phyloP scores from a whole-genome alignment of 2,329 filamentous ascomycete genomes.

The Xylariaceae sp. region DNA sequence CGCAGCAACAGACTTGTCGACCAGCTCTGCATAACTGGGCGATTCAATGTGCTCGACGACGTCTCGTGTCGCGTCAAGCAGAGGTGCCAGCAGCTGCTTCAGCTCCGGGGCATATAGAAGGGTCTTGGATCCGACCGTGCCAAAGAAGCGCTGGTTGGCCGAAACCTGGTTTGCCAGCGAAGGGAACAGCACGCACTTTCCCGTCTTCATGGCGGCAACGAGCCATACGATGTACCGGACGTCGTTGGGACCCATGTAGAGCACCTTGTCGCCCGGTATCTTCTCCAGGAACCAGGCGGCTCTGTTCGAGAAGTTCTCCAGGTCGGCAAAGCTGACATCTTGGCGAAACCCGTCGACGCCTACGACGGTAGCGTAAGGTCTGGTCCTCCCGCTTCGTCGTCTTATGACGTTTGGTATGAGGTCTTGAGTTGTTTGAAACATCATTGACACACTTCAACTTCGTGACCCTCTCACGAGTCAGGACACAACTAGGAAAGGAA shows the following conservation, averaged over 20 bases:
- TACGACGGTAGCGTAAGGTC: conserved; percentile 12
- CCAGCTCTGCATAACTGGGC: conserved; percentile 7
- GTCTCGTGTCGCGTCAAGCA: not conserved
- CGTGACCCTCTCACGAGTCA: not conserved
- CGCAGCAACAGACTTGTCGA: conserved; percentile 3
- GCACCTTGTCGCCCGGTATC: conserved; percentile 10
- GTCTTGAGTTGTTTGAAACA: conserved; percentile 11
- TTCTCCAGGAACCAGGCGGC: conserved; percentile 19
- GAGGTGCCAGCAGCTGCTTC: conserved; percentile 1
- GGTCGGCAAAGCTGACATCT: conserved; percentile 15
- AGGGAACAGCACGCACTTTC: conserved; percentile 13
- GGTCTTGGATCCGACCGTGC: conserved; percentile 6
- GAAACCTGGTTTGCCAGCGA: conserved; percentile 6
- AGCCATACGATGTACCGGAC: conserved; percentile 13
- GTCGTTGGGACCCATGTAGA: conserved; percentile 17
- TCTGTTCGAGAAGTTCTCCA: conserved; percentile 20
- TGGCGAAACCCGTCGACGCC: conserved; percentile 8
- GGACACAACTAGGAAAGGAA: not conserved
- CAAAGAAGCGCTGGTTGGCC: conserved; percentile 5
- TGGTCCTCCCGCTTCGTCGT: conserved; percentile 1
- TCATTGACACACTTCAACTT: not conserved
- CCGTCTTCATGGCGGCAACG: conserved; percentile 15
- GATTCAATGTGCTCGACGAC: conserved; percentile 1
- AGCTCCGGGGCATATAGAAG: conserved; percentile 7
- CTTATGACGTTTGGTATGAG: conserved; percentile 14